Percentiles rank a stretch among this genome's conserved stretches.
Conservation (phyloP, 2,329 filamentous ascomycete genomes). For the Cercospora sesami region DNA sequence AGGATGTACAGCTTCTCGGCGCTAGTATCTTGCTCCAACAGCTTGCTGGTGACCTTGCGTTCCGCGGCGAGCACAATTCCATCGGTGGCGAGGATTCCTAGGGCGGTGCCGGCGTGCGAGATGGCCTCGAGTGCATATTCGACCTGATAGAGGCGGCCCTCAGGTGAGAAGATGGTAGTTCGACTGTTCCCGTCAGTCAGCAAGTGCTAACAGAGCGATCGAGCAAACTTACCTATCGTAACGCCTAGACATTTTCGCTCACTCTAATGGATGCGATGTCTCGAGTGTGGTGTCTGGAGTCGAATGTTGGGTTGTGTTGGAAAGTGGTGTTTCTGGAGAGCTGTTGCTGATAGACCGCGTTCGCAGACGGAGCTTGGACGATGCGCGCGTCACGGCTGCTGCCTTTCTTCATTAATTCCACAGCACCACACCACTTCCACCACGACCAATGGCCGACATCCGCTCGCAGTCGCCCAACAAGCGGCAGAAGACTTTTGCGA, state of each 20-base stretch:
- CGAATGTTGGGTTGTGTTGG: background rate
- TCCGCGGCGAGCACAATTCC: constrained; percentile 97
- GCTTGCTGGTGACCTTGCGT: constrained; percentile 98
- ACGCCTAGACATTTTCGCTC: constrained; percentile 36
- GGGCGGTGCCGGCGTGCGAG: constrained; percentile 93
- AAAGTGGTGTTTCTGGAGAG: background rate
- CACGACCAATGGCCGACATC: constrained; percentile 16
- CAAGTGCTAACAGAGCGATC: background rate
- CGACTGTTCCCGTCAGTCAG: constrained; percentile 26
- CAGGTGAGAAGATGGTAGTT: constrained; percentile 99
- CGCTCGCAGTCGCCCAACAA: constrained; percentile 33
- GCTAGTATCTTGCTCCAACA: constrained; percentile 98
- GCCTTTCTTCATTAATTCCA: background rate
- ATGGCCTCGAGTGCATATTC: constrained; percentile 99
- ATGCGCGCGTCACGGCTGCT: background rate
- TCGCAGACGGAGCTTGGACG: background rate
- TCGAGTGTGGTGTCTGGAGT: background rate
- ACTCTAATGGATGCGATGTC: background rate
- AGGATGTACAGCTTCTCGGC: constrained; percentile 99
- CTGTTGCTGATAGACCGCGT: background rate
- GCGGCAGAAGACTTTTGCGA: constrained; percentile 26
- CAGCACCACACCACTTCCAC: background rate
- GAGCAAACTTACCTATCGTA: constrained; percentile 34
- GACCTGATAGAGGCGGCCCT: constrained; percentile 97
- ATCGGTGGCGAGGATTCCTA: constrained; percentile 96